phyloP scores from a whole-genome alignment of 768 basidiomycete genomes.

The Lactarius hengduanensis region DNA sequence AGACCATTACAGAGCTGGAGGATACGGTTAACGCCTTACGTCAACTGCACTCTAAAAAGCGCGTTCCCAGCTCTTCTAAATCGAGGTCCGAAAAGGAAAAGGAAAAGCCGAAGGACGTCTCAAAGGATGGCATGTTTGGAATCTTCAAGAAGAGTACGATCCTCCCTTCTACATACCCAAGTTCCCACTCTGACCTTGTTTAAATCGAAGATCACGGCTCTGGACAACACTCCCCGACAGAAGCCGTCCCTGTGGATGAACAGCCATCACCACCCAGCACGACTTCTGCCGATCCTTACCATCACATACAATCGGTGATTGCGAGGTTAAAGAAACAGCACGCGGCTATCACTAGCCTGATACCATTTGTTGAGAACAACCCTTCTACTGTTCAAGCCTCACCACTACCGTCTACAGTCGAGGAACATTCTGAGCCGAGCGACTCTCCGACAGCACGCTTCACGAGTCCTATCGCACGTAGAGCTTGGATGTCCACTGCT shows the following conservation, averaged over 20 bases:
- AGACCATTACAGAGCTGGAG: slow-evolving; percentile 65
- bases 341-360: slow-evolving; percentile 44
- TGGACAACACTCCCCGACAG: slow-evolving; percentile 3
- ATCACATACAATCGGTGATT: slow-evolving; percentile 49
- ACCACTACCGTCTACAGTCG: slow-evolving; percentile 46
- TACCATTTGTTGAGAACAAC: slow-evolving; percentile 31
- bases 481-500: slow-evolving; percentile 31
- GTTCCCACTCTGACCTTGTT: not conserved
- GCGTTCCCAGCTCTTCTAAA: slow-evolving; percentile 33
- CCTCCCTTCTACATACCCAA: not conserved
- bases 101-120: slow-evolving; percentile 57
- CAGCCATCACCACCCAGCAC: slow-evolving; percentile 17
- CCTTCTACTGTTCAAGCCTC: slow-evolving; percentile 32
- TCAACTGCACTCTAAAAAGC: slow-evolving; percentile 41
- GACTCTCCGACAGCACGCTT: slow-evolving; percentile 26
- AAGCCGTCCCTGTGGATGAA: slow-evolving; percentile 12
- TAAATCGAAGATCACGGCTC: slow-evolving; percentile 16
- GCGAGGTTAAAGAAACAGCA: slow-evolving; percentile 62
- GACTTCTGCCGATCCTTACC: slow-evolving; percentile 33
- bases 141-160: slow-evolving; percentile 29
- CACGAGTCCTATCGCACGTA: slow-evolving; percentile 21
- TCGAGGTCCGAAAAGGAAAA: slow-evolving; percentile 49
- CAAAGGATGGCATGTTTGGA: slow-evolving; percentile 47
- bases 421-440: slow-evolving; percentile 43
- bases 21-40: slow-evolving; percentile 46